Base-by-base conservation (phyloP, 2,329 filamentous ascomycete species). In the Claviceps sp. region DNA sequence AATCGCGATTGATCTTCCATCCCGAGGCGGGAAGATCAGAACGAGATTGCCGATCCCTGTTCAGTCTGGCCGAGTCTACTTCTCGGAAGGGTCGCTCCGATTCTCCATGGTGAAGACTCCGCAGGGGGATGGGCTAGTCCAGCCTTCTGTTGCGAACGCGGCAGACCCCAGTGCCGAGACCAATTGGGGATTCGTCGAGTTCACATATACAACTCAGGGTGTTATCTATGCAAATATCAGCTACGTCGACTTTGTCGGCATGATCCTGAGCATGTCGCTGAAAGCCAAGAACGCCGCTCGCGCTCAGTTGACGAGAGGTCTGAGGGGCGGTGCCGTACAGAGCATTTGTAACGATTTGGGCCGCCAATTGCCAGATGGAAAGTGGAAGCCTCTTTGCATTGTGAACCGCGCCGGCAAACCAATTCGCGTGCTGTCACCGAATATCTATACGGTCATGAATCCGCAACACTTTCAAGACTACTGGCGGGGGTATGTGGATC, bases 161-260 rank as follows among this genome's bases (percentile, higher is more conserved):
- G 50, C 55, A 3, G 73, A 76, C 50, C 69, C 73, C 3, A 73
- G 68, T 30, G 62, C 69, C 0, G 65, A 60, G 2, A 59, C 73
- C 40, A 70, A 70, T 58, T 77, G 73, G 73, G 73, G 73, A 1
- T 77, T 76, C 51, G 65, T 74, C 17, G 74, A 77, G 57, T 62
- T 77, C 30, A 73, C 72, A 2, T 70, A 69, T 57, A 72, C 64
- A n/a, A 47, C 57, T 0, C 57, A 64, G 1, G 65, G 66, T 0
- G 60, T 64, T 6, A 58, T 76, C 26, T 75, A 64, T 43, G 71
- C 73, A 55, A 76, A 77, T 59, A 68, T 77, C 51, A 73, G 68
- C 47, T 76, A 72, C 52, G 74, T 77, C 37, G 74, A 77, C 58
- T 76, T 75, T 55, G 69, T 76, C 17, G 67, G 74, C 4, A 64